Evolutionary conservation across 208 protist species (phyloP), one percentile per base, ranked within the genome.

Genomic region (Wallacemonas rigidus): DNA sequence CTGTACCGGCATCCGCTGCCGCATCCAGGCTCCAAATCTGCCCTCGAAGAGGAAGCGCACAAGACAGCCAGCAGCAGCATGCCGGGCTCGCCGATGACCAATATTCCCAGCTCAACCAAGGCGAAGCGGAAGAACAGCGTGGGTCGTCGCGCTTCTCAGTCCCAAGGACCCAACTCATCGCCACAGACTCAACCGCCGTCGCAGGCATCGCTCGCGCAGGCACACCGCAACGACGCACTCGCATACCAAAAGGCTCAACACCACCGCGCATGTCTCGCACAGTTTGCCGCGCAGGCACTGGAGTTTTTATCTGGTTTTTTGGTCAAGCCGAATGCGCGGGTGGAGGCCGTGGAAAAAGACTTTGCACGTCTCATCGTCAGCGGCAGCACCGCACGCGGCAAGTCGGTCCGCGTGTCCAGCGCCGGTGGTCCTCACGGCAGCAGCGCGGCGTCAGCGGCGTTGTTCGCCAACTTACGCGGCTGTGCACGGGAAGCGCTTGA

Each of bases 401-500:
- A 38, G 26, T 12, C 36, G 62, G n/a, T 9, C 41, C 14, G 64
- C 51, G 64, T 15, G 47, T 17, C 51, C 12, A 69, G 64, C 12
- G 38, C 64, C 14, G 48, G 11, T 14, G 62, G 43, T 53, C 7
- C 12, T 38, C 4, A 64, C 40, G 8, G 26, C 58, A 64, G 26
- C 36, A 64, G 26, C 58, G 43, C 39, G 6, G 12, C 57, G 62
- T n/a, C 43, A 53, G 7, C 43, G 17, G 15, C 57, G 38, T 8
- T 15, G 14, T 69, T 69, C 50, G 50, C 45, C 50, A 41, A 41
- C 26, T 48, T 69, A 8, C 64, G 64, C 6, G 48, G 35, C 15
- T 69, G 64, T 17, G 64, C 64, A 36, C 64, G 45, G 0, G 64
- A 69, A 48, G 64, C 64, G 64, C 64, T 69, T 5, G 64, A 69